Percentiles rank a stretch among this genome's conserved stretches.
Conservation (phyloP, 306 rosid genomes). For the Malus sieversii region DNA sequence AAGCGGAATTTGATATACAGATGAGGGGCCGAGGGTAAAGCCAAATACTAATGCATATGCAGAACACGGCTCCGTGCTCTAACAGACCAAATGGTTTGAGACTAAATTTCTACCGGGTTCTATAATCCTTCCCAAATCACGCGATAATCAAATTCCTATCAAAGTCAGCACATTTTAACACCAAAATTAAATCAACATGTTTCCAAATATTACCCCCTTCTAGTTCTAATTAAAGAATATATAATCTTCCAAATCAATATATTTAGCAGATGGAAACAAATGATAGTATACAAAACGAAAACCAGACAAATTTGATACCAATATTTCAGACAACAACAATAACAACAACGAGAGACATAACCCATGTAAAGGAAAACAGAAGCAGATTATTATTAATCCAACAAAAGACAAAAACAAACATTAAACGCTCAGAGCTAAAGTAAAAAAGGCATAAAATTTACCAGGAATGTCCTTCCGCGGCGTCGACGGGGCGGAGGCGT, state of each 20-base stretch:
- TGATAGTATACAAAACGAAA: neutral
- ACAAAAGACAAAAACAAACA: neutral
- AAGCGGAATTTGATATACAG: neutral
- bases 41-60: neutral
- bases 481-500: conserved; percentile 29
- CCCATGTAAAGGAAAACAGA: neutral
- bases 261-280: neutral
- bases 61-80: neutral
- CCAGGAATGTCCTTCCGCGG: conserved; percentile 68
- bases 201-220: neutral
- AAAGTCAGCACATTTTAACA: neutral
- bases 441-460: conserved; percentile 1
- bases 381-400: neutral
- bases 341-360: neutral
- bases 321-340: neutral
- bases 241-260: neutral
- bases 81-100: neutral
- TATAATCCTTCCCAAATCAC: neutral
- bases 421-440: too few species aligned
- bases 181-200: neutral
- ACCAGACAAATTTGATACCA: neutral
- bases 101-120: neutral
- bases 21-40: neutral
- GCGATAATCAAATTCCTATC: neutral
- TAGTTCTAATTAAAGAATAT: neutral